Base-by-base conservation (phyloP, 371 early-diverging fungal species). In the Furculomyces boomerangus region DNA sequence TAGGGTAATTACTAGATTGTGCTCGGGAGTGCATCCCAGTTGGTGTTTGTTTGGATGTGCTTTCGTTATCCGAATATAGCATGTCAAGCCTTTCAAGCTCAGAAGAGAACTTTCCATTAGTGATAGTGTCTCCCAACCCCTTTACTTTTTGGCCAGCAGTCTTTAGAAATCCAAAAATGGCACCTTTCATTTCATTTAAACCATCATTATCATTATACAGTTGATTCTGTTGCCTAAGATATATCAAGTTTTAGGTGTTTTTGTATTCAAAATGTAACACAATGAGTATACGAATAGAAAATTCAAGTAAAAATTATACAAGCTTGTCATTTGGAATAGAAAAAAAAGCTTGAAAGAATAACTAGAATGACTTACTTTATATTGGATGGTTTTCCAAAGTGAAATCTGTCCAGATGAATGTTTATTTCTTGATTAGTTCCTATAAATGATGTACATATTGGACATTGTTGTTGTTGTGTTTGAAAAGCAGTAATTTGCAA, bases 121-220 rank as follows among this genome's bases (percentile, higher is more conserved):
- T 51, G 3, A 51, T 35, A 35, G 32, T 51, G 26, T 51, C 30
- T n/a, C 52, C 52, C 8, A 51, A 3, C 20, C 52, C 52, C 20
- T 24, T 25, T 2, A 51, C 52, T 51, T 51, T 51, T n/a, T 39
- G 30, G 14, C 52, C 52, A 16, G 52, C 52, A 30, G 3, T 31
- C 2, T 32, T 28, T 20, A 51, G 26, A 51, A 51, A 51, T 16
- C 52, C 35, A 35, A 51, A 51, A 2, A 51, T 30, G 14, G 52
- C 35, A 10, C 31, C 52, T 35, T 51, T 51, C 24, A 51, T 22
- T n/a, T 51, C 52, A 25, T 51, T 32, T 8, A 51, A 3, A 25
- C 20, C 35, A 8, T 2, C 52, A 49, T 13, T 16, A 5, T 31
- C 31, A 39, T 39, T n/a, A 39, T 39, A 39, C 39, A n/a, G n/a